Evolutionary conservation across 2,329 filamentous ascomycete species (phyloP).

Genomic region (Geosmithia flava): DNA sequence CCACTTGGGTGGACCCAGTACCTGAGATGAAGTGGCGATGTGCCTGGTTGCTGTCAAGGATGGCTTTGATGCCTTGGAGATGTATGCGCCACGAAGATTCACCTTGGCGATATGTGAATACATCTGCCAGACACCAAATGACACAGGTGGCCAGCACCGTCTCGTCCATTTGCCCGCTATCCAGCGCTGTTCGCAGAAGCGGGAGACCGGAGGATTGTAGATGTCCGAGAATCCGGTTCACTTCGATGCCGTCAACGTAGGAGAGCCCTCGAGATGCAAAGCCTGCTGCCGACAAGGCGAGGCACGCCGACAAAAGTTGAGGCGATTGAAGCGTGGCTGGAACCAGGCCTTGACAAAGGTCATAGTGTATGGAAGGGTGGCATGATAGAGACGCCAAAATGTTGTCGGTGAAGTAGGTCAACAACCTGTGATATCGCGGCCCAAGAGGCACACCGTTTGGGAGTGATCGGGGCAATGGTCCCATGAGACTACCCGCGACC

Average conservation of each 20-base stretch:
- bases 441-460: conserved; percentile 12
- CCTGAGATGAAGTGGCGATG: neutral
- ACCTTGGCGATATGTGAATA: conserved; percentile 10
- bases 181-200: conserved; percentile 9
- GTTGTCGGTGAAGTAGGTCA: conserved; percentile 12
- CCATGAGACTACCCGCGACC: neutral
- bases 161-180: conserved; percentile 9
- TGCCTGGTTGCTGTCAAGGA: conserved; percentile 5
- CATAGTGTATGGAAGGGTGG: conserved; percentile 12
- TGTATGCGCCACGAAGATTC: conserved; percentile 11
- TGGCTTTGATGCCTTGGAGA: conserved; percentile 12
- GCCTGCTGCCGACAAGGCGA: conserved; percentile 12
- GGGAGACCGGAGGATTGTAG: conserved; percentile 11
- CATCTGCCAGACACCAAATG: conserved; percentile 15
- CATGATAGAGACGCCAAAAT: conserved; percentile 13
- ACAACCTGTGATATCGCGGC: conserved; percentile 8
- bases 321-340: conserved; percentile 12
- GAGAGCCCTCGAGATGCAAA: conserved; percentile 10
- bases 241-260: conserved; percentile 10
- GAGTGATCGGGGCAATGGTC: conserved; percentile 1
- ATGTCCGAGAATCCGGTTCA: conserved; percentile 9
- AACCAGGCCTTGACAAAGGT: conserved; percentile 11
- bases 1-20: conserved; percentile 4
- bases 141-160: conserved; percentile 13
- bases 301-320: conserved; percentile 12